A percentile compares a stretch with the other conserved stretches of the same genome.
Conservation (phyloP, 1,139 yeast species). For the Sugiyamaella sp. region DNA sequence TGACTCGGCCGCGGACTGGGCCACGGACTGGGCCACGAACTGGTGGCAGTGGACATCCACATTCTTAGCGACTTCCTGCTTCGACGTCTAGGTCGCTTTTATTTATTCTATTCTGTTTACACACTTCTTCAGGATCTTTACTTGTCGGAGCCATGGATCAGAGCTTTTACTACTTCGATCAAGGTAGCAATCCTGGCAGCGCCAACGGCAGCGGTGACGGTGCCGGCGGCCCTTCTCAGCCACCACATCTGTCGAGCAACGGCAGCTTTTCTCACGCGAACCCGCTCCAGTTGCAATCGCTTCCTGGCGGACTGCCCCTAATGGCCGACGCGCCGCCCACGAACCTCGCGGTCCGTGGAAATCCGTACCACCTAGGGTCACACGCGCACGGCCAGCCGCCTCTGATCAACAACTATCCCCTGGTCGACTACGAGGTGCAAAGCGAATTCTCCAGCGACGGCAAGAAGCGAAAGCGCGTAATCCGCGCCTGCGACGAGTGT, state of each 20-base stretch:
- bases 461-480: slow-evolving; percentile 72
- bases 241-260: neutral
- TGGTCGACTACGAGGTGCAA: slow-evolving; percentile 8
- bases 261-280: neutral
- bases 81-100: too few relatives aligned
- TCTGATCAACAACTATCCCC: neutral
- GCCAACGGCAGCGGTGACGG: neutral
- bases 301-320: neutral
- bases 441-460: slow-evolving; percentile 9
- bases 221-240: neutral
- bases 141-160: neutral
- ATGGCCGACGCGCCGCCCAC: too few relatives aligned
- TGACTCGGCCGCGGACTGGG: too few relatives aligned
- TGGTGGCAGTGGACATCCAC: too few relatives aligned
- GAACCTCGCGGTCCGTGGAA: too few relatives aligned
- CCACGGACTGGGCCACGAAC: too few relatives aligned
- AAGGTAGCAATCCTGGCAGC: too few relatives aligned
- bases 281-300: neutral
- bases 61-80: too few relatives aligned
- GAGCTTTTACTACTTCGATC: neutral
- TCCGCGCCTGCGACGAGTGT: slow-evolving; percentile 85
- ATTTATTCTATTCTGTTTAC: too few relatives aligned
- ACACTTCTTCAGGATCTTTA: too few relatives aligned
- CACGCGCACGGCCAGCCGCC: neutral
- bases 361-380: too few relatives aligned